These are phyloP conservation scores for Ormosia semicastrata DNA, from an alignment of 306 rosid genomes.

Conservation along the genomic window DNA sequence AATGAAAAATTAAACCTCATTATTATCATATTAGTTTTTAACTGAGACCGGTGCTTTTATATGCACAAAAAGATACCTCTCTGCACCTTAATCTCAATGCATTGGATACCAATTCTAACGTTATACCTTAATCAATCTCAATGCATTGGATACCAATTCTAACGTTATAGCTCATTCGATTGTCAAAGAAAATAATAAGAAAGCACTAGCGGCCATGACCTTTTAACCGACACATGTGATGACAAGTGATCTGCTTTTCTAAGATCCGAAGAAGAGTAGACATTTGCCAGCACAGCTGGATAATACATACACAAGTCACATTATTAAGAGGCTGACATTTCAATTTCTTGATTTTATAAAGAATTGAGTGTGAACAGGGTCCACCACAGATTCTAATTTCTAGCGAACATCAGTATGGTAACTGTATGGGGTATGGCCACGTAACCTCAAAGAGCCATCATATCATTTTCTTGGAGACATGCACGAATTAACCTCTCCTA, in stretches of 20 bases:
- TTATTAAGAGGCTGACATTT: neutral
- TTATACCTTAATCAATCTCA: neutral
- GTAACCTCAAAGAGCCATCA: neutral
- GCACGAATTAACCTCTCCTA: neutral
- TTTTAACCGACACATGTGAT: slow-evolving; percentile 23
- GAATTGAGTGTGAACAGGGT: neutral
- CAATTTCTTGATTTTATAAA: neutral
- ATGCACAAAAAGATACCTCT: neutral
- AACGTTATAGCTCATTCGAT: neutral
- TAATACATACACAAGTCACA: neutral
- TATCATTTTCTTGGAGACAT: neutral
- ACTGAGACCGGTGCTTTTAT: neutral
- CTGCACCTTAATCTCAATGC: neutral
- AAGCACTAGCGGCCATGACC: slow-evolving; percentile 13
- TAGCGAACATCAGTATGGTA: neutral
- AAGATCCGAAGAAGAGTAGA: neutral
- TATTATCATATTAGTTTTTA: too few relatives aligned
- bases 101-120: slow-evolving; percentile 37
- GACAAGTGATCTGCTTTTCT: neutral
- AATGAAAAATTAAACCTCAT: too few relatives aligned
- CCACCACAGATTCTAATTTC: neutral
- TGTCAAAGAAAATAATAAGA: neutral
- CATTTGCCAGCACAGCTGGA: slow-evolving; percentile 20
- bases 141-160: slow-evolving; percentile 24
- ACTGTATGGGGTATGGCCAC: neutral